Conservation (phyloP, 1,139 yeast species). For the Geotrichum candidum region DNA sequence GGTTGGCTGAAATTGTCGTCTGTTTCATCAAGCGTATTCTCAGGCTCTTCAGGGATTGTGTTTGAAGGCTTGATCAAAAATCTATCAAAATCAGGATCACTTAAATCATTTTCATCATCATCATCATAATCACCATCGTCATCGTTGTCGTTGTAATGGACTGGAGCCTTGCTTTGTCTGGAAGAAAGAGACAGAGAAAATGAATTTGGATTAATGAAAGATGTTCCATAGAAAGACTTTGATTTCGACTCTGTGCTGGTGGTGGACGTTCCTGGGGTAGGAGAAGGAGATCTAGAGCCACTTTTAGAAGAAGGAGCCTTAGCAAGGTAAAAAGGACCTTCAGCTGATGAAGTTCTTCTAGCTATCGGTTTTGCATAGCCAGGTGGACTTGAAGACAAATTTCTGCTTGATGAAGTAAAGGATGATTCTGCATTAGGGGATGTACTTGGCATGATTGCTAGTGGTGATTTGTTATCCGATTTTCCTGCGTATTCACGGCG, state of each 20-base stretch:
- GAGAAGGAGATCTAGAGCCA: conserved; percentile 9
- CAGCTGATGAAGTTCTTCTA: neutral
- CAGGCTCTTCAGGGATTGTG: neutral
- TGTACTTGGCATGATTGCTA: conserved; percentile 1
- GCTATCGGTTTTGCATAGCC: neutral
- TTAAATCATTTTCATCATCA: neutral
- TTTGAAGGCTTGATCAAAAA: neutral
- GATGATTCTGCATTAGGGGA: neutral
- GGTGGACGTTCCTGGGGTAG: neutral
- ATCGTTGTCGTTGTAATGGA: neutral
- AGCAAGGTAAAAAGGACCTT: neutral
- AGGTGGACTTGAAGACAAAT: neutral
- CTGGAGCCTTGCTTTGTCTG: neutral
- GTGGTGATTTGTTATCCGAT: neutral
- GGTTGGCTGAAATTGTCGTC: neutral
- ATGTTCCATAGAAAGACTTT: conserved; percentile 9
- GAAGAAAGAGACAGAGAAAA: conserved; percentile 15
- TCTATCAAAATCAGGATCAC: neutral
- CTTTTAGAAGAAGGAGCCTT: neutral
- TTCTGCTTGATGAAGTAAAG: neutral
- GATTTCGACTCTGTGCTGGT: neutral
- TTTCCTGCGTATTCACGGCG: conserved; percentile 8
- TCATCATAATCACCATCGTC: conserved; percentile 2
- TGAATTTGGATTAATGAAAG: conserved; percentile 9
- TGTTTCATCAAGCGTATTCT: neutral